Evolutionary conservation across 1,139 yeast genomes (phyloP).

Genomic region (Kodamaea derodonti): DNA sequence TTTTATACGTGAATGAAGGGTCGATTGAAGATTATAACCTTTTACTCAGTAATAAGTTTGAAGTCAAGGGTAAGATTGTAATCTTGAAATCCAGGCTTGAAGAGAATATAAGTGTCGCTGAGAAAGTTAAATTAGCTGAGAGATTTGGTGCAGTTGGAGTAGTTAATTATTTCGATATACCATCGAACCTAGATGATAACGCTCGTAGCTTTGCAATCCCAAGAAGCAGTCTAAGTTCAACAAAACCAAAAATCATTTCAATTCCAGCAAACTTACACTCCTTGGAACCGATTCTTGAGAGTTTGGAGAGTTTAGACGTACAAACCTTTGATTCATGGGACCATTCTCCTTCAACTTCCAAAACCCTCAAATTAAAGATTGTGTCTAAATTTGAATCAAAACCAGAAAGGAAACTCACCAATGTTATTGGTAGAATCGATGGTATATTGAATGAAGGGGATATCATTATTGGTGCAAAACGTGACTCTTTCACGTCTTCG

Average conservation of each 20-base stretch:
- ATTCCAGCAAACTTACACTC: constrained; percentile 35
- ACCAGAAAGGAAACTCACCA: constrained; percentile 22
- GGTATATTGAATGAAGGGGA: constrained; percentile 43
- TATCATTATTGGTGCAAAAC: constrained; percentile 39
- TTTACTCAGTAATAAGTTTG: constrained; percentile 18
- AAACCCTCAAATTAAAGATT: constrained; percentile 17
- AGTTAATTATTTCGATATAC: constrained; percentile 23
- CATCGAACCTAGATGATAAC: background rate
- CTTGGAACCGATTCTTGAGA: constrained; percentile 30
- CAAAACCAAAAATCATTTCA: constrained; percentile 23
- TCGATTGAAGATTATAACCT: constrained; percentile 24
- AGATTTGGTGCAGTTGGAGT: constrained; percentile 27
- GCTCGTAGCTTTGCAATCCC: constrained; percentile 15
- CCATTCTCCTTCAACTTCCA: constrained; percentile 17
- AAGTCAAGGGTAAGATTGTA: constrained; percentile 25
- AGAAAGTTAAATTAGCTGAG: constrained; percentile 27
- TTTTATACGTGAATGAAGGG: constrained; percentile 32
- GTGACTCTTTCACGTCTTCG: constrained; percentile 37
- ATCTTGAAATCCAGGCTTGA: constrained; percentile 20
- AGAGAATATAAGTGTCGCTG: constrained; percentile 19
- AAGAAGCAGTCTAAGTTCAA: constrained; percentile 18
- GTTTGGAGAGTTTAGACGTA: constrained; percentile 15
- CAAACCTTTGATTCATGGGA: constrained; percentile 23
- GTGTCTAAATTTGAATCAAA: constrained; percentile 14
- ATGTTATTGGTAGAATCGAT: constrained; percentile 32